Evolutionary conservation across 352 stramenopile species (phyloP).

Genomic region (Phytopythium mirpurense): DNA sequence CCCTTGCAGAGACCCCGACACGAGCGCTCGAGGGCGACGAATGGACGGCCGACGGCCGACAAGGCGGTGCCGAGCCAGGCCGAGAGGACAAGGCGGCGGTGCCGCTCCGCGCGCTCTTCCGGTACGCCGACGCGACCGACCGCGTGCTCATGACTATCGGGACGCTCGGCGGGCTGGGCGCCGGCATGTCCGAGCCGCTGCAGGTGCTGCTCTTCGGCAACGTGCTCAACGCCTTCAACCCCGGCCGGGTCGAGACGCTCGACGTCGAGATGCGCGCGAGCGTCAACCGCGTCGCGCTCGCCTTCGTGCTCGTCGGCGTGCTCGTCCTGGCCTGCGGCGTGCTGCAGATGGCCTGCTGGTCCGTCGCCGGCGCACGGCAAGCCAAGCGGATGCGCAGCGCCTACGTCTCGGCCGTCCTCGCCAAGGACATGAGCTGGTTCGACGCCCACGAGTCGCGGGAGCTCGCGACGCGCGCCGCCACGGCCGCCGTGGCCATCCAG

Average conservation of each 20-base stretch:
- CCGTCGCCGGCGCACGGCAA: slow-evolving; percentile 37
- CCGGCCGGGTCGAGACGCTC: neutral
- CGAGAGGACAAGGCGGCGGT: slow-evolving; percentile 9
- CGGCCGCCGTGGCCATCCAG: slow-evolving; percentile 38
- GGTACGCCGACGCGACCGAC: slow-evolving; percentile 19
- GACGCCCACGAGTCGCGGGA: slow-evolving; percentile 27
- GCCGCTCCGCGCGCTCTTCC: slow-evolving; percentile 16
- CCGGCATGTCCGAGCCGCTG: slow-evolving; percentile 16
- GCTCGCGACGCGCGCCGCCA: slow-evolving; percentile 26
- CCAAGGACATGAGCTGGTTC: slow-evolving; percentile 45
- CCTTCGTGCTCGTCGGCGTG: slow-evolving; percentile 21
- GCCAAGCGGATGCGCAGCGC: slow-evolving; percentile 31
- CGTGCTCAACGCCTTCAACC: slow-evolving; percentile 30
- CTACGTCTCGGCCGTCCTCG: slow-evolving; percentile 35
- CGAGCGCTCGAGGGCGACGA: neutral
- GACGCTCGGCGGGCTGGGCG: slow-evolving; percentile 7
- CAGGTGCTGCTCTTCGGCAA: slow-evolving; percentile 33
- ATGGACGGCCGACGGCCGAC: neutral
- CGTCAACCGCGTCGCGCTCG: slow-evolving; percentile 28
- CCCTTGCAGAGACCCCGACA: neutral
- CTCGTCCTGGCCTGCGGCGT: slow-evolving; percentile 10
- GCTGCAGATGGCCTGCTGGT: slow-evolving; percentile 47
- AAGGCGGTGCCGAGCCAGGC: too few species aligned
- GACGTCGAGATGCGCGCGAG: neutral
- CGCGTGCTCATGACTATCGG: slow-evolving; percentile 19